phyloP scores from a whole-genome alignment of 257 asterid genomes.

The Nicotiana sylvestris region DNA sequence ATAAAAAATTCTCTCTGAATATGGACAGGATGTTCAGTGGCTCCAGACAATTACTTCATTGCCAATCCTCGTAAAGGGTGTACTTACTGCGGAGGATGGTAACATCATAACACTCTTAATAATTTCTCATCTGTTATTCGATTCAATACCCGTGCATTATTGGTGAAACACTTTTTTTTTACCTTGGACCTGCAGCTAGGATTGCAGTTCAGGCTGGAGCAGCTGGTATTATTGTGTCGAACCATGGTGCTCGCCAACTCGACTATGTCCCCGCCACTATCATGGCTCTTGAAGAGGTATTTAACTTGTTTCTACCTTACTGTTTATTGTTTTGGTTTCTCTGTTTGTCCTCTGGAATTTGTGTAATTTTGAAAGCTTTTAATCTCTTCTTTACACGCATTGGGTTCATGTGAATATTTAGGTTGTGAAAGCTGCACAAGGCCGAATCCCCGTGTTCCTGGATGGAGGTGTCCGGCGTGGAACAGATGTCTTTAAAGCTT shows the following conservation, averaged over 20 bases:
- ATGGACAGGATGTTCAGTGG: slow-evolving; percentile 86
- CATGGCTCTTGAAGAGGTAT: slow-evolving; percentile 83
- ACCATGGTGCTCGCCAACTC: slow-evolving; percentile 97
- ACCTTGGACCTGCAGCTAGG: slow-evolving; percentile 47
- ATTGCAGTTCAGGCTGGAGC: slow-evolving; percentile 83
- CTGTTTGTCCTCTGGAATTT: not conserved
- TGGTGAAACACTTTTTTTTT: not conserved
- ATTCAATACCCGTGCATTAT: not conserved
- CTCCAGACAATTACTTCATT: slow-evolving; percentile 82
- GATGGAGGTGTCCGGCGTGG: slow-evolving; percentile 98
- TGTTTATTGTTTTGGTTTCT: not conserved
- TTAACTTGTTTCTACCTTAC: not conserved
- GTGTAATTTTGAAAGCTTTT: not conserved
- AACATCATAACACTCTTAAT: slow-evolving; percentile 13
- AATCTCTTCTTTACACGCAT: not conserved
- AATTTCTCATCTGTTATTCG: not conserved
- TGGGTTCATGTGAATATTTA: slow-evolving; percentile 17
- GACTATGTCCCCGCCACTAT: slow-evolving; percentile 92
- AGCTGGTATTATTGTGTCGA: slow-evolving; percentile 88
- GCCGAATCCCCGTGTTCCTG: slow-evolving; percentile 86
- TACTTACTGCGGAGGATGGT: slow-evolving; percentile 90
- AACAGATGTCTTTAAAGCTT: slow-evolving; percentile 90
- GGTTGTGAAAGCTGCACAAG: slow-evolving; percentile 95
- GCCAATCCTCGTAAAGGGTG: slow-evolving; percentile 96
- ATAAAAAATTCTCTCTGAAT: not conserved